Evolutionary conservation across 2,329 filamentous ascomycete species (phyloP), one percentile per base, ranked within the genome.

Genomic region (Hypoxylon sp.): DNA sequence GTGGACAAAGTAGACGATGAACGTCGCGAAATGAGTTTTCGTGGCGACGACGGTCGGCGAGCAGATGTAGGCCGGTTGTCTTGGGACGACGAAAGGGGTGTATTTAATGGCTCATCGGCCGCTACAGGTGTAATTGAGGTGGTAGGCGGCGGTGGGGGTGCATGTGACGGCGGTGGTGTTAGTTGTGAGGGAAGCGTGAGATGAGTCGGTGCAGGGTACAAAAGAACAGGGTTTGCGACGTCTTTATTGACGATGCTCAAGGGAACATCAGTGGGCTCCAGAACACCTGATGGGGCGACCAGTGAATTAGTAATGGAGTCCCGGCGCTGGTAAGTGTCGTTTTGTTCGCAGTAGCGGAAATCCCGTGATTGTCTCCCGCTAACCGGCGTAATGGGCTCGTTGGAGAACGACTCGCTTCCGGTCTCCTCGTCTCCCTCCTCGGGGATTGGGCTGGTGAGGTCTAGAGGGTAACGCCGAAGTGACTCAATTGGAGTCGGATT

Each of bases 381-480:
- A 66, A 88, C 85, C 53, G 89, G 89, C 22, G 89, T 91, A 64
- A 88, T 82, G 49, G 89, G 89, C 71, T 90, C 89, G 79, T 86
- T 85, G 61, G 83, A 81, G 25, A 84, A 85, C 27, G 75, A 77
- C 74, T 90, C 88, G 77, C 85, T 89, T 69, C 86, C 85, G 7
- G 87, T 89, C 68, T 77, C 76, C 76, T 90, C 88, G 79, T 87
- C 87, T 77, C 84, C 84, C 75, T 85, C 84, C 79, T 89, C 87
- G 57, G 84, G 82, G 68, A 89, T 89, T 61, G 86, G 83, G 68
- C 81, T 83, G 70, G 82, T 80, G 8, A 87, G 79, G 58, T 88
- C 86, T 72, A 84, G 82, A 58, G 85, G 81, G 71, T 81, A 83
- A 49, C 85, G 83, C 61, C 81, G 83, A 13, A 84, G 82, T 22